Evolutionary conservation across 2,329 filamentous ascomycete genomes (phyloP).

Genomic region (Beauveria scarabaeidicola): DNA sequence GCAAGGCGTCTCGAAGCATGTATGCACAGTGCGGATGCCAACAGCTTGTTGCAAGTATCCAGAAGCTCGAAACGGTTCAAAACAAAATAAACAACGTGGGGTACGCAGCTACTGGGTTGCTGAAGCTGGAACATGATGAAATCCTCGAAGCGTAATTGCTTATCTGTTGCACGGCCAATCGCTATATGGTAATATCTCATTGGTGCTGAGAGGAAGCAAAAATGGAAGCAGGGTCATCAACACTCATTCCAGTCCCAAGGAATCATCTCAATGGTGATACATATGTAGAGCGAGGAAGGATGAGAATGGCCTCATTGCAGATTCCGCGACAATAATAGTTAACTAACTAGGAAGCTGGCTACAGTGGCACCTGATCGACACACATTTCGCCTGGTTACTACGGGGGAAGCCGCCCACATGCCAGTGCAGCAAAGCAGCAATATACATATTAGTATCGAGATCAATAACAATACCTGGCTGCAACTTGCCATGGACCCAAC

Average conservation of each 20-base stretch:
- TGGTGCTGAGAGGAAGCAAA: background rate
- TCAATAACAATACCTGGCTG: background rate
- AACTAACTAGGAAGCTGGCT: background rate
- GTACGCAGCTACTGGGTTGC: no score
- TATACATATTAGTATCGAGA: background rate
- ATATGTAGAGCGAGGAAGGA: no score
- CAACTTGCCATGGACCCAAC: background rate
- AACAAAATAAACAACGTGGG: background rate
- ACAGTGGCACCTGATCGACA: background rate
- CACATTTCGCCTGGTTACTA: constrained; percentile 1
- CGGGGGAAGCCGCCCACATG: constrained; percentile 4
- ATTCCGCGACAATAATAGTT: background rate
- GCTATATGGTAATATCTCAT: background rate
- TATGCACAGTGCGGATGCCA: background rate
- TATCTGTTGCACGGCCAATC: background rate
- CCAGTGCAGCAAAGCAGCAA: background rate
- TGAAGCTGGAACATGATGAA: background rate
- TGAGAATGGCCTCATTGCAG: background rate
- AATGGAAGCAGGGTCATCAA: background rate
- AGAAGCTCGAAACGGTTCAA: background rate
- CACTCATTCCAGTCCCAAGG: constrained; percentile 1
- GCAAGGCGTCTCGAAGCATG: background rate
- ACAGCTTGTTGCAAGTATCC: background rate
- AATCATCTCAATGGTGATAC: background rate
- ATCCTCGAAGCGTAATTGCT: background rate